Conservation (phyloP, 805 yeast species). For the Nematodospora valgi region DNA sequence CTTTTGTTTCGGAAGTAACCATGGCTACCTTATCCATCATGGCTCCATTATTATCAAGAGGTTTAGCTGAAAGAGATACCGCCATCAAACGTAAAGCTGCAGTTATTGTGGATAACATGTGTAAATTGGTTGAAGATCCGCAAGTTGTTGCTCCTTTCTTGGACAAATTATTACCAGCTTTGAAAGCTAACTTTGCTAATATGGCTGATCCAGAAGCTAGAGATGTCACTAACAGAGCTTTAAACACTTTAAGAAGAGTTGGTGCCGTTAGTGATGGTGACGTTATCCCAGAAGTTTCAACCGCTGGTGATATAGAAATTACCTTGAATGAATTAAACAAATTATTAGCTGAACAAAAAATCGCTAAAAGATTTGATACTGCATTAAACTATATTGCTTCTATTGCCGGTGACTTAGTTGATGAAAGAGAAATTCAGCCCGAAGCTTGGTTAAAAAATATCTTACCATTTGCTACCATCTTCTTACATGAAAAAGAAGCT, state of each 20-base stretch:
- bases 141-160: constrained; percentile 99
- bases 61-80: constrained; percentile 99
- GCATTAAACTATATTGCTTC: constrained; percentile 86
- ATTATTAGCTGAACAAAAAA: constrained; percentile 64
- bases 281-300: constrained; percentile 92
- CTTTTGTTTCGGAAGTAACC: constrained; percentile 99
- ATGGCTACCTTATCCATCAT: constrained; percentile 98
- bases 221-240: constrained; percentile 95
- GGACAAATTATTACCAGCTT: constrained; percentile 91
- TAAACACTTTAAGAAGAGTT: constrained; percentile 96
- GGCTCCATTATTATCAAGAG: constrained; percentile 98
- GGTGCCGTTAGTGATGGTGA: constrained; percentile 94
- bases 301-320: constrained; percentile 95
- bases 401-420: constrained; percentile 98
- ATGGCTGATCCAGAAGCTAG: constrained; percentile 99
- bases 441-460: constrained; percentile 85
- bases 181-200: constrained; percentile 89
- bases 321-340: constrained; percentile 78
- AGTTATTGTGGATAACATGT: constrained; percentile 99
- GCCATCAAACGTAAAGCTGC: constrained; percentile 99
- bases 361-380: constrained; percentile 72
- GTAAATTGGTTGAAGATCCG: constrained; percentile 99
- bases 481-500: constrained; percentile 91
- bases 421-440: constrained; percentile 92
- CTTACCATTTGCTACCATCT: constrained; percentile 92